phyloP scores from a whole-genome alignment of 768 basidiomycete genomes.

The Amanita pallidorosea region DNA sequence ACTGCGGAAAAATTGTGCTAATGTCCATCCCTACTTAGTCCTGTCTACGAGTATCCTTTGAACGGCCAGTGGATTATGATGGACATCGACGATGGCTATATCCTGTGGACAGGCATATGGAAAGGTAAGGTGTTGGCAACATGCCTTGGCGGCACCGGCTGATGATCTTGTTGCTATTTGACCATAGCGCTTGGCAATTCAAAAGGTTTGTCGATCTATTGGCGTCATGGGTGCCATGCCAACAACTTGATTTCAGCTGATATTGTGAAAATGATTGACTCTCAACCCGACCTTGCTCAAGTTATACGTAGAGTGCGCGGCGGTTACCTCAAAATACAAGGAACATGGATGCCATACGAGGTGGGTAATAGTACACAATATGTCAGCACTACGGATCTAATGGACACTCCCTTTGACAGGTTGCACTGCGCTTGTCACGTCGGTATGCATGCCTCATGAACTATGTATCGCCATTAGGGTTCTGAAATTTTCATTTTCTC shows the following conservation, averaged over 20 bases:
- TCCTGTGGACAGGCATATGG: constrained; percentile 92
- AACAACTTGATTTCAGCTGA: constrained; percentile 43
- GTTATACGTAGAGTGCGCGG: constrained; percentile 78
- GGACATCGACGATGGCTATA: constrained; percentile 89
- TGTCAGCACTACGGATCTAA: constrained; percentile 3
- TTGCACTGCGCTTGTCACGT: constrained; percentile 69
- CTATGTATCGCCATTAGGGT: constrained; percentile 1
- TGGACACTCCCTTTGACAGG: constrained; percentile 26
- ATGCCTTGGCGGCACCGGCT: neutral
- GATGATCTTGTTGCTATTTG: constrained; percentile 5
- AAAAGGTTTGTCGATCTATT: constrained; percentile 43
- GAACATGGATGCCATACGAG: constrained; percentile 92
- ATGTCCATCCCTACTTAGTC: constrained; percentile 25
- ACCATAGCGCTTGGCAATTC: constrained; percentile 69
- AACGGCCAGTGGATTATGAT: constrained; percentile 94
- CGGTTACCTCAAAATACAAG: constrained; percentile 86
- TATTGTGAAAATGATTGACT: constrained; percentile 89
- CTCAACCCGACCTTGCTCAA: constrained; percentile 76
- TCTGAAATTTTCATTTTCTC: constrained; percentile 1
- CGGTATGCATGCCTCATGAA: constrained; percentile 32
- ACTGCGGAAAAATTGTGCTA: neutral
- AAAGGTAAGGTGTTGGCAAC: constrained; percentile 43
- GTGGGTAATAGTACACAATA: constrained; percentile 20
- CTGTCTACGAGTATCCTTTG: constrained; percentile 83
- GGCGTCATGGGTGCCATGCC: neutral